Percentiles rank a stretch among this genome's conserved stretches.
phyloP scores from a whole-genome alignment of 208 protist genomes.

The Crithidia thermophila region DNA sequence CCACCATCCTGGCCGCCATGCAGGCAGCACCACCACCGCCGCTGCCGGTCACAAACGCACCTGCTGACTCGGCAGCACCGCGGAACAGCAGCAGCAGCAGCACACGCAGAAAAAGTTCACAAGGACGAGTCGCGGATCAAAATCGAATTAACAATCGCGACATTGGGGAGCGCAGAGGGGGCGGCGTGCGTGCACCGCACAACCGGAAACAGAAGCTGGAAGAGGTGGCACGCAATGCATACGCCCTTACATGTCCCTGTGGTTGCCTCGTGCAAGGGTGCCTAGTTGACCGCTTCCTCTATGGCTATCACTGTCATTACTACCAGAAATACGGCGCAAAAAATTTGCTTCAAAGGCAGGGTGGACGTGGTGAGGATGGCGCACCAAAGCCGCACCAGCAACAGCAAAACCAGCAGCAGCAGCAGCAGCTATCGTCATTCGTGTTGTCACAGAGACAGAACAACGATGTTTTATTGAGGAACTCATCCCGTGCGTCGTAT shows the following conservation, averaged over 20 bases:
- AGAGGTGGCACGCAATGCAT: background rate
- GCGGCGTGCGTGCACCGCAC: background rate
- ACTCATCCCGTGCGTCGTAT: background rate
- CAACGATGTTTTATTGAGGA: too few species aligned
- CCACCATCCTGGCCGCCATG: constrained; percentile 16
- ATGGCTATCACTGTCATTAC: constrained; percentile 23
- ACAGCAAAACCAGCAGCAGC: background rate
- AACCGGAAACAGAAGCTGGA: background rate
- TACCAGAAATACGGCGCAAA: too few species aligned
- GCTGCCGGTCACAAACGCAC: too few species aligned
- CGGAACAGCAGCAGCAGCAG: too few species aligned
- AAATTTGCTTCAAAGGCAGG: too few species aligned
- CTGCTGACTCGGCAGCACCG: too few species aligned
- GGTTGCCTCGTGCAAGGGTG: constrained; percentile 24
- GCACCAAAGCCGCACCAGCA: too few species aligned
- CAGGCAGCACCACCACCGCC: constrained; percentile 9
- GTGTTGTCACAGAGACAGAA: too few species aligned
- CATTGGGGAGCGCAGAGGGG: background rate
- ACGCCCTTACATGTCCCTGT: constrained; percentile 13
- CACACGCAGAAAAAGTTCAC: too few species aligned
- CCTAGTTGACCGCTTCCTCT: constrained; percentile 12
- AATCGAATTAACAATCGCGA: too few species aligned
- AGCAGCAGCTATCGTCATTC: too few species aligned
- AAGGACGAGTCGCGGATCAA: background rate
- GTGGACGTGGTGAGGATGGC: too few species aligned